phyloP scores from a whole-genome alignment of 345 rosid species.

The Lumnitzera racemosa region DNA sequence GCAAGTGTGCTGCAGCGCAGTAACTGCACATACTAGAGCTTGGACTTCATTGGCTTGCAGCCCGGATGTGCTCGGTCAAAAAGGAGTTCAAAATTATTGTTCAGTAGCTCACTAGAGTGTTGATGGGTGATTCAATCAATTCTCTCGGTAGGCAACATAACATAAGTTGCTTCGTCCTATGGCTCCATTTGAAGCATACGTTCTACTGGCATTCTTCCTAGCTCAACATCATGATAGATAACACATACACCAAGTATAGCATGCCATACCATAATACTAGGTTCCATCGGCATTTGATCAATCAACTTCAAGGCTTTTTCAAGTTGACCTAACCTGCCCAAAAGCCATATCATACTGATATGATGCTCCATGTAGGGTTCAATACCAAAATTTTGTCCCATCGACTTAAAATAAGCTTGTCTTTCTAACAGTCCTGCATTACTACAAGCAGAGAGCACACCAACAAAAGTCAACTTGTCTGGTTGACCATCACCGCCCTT shows the following conservation, averaged over 20 bases:
- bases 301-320: slow-evolving; percentile 61
- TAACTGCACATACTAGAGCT: too few relatives aligned
- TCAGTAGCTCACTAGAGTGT: too few relatives aligned
- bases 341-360: slow-evolving; percentile 72
- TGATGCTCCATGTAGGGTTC: slow-evolving; percentile 77
- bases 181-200: slow-evolving; percentile 61
- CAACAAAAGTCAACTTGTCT: slow-evolving; percentile 55
- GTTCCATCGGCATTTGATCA: slow-evolving; percentile 53
- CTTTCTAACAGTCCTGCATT: slow-evolving; percentile 70
- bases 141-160: slow-evolving; percentile 37
- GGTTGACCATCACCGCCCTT: slow-evolving; percentile 45
- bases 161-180: slow-evolving; percentile 65
- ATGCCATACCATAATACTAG: slow-evolving; percentile 73
- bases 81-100: too few relatives aligned
- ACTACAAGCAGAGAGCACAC: slow-evolving; percentile 80
- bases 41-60: too few relatives aligned
- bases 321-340: slow-evolving; percentile 72
- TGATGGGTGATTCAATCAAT: too few relatives aligned
- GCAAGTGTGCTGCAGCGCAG: too few relatives aligned
- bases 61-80: too few relatives aligned
- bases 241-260: slow-evolving; percentile 82
- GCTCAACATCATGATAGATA: slow-evolving; percentile 54
- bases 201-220: slow-evolving; percentile 52
- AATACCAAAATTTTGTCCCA: slow-evolving; percentile 55
- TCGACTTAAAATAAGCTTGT: slow-evolving; percentile 56